Evolutionary conservation across 495 filamentous ascomycete species (phyloP).

Genomic region (Neurospora tetrasperma): DNA sequence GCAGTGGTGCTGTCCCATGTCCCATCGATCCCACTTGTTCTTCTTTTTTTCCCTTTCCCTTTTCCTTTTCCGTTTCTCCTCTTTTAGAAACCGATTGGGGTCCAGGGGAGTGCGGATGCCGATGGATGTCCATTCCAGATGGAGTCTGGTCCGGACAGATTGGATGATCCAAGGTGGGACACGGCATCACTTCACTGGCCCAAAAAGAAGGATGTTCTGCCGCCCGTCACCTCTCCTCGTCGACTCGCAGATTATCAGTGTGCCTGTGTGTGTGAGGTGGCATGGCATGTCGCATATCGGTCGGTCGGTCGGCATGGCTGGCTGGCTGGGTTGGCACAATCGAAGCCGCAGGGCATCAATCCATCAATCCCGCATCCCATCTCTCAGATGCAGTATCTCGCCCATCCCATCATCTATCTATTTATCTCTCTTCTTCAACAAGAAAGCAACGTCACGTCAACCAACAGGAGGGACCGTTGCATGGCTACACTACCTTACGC

Average conservation of each 20-base stretch:
- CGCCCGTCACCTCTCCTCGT: neutral
- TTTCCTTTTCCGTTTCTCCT: neutral
- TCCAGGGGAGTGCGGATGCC: neutral
- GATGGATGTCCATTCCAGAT: neutral
- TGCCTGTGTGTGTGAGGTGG: neutral
- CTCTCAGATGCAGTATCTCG: neutral
- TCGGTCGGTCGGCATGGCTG: neutral
- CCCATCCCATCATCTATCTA: neutral
- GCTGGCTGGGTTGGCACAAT: neutral
- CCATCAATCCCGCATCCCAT: neutral
- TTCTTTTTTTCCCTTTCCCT: neutral
- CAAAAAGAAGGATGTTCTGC: neutral
- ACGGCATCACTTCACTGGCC: neutral
- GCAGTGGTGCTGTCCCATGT: neutral
- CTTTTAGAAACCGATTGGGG: neutral
- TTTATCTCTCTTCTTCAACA: neutral
- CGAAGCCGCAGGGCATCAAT: neutral
- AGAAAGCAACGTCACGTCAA: neutral
- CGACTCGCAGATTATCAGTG: neutral
- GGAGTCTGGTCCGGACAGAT: neutral
- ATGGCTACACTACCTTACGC: neutral
- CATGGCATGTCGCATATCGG: neutral
- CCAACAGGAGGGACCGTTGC: neutral
- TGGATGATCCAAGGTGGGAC: neutral
- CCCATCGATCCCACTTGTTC: neutral